These are phyloP conservation scores for Ceratocystis lukuohia DNA, from an alignment of 2,329 filamentous ascomycete genomes.

Conservation along the genomic window DNA sequence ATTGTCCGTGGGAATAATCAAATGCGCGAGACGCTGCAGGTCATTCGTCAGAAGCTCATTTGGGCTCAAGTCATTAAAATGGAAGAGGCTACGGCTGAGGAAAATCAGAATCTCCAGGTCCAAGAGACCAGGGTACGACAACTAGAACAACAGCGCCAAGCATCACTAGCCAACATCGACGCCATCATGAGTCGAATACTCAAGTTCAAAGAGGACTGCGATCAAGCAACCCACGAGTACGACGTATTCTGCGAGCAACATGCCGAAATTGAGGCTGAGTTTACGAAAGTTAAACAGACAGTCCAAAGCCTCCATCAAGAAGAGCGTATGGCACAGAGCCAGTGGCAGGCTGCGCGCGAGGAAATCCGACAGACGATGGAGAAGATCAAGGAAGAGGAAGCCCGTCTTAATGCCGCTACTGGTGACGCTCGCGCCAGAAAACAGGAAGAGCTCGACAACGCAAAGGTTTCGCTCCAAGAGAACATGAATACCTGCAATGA, in stretches of 20 bases:
- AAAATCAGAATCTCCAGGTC: background rate
- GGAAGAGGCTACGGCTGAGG: conserved; percentile 36
- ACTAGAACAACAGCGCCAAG: background rate
- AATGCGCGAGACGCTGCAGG: conserved; percentile 46
- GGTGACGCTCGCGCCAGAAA: conserved; percentile 56
- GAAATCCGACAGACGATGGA: conserved; percentile 34
- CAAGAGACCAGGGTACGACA: background rate
- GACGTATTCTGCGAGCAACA: conserved; percentile 32
- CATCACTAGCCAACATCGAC: conserved; percentile 2
- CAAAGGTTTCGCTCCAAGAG: conserved; percentile 6
- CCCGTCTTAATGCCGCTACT: conserved; percentile 51
- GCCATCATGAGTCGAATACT: conserved; percentile 1
- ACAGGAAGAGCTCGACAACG: conserved; percentile 35
- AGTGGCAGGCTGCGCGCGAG: conserved; percentile 40
- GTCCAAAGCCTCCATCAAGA: conserved; percentile 45
- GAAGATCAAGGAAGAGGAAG: conserved; percentile 42
- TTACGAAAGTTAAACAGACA: conserved; percentile 27
- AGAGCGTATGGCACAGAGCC: conserved; percentile 40
- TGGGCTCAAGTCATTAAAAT: conserved; percentile 77
- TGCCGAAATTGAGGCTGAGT: conserved; percentile 21
- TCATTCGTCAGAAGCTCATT: conserved; percentile 54
- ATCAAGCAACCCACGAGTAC: conserved; percentile 22
- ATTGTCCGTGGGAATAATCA: conserved; percentile 52
- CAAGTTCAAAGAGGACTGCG: conserved; percentile 25
- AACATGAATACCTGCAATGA: background rate